phyloP scores from a whole-genome alignment of 768 basidiomycete species.

The Phaeotremella fagi region DNA sequence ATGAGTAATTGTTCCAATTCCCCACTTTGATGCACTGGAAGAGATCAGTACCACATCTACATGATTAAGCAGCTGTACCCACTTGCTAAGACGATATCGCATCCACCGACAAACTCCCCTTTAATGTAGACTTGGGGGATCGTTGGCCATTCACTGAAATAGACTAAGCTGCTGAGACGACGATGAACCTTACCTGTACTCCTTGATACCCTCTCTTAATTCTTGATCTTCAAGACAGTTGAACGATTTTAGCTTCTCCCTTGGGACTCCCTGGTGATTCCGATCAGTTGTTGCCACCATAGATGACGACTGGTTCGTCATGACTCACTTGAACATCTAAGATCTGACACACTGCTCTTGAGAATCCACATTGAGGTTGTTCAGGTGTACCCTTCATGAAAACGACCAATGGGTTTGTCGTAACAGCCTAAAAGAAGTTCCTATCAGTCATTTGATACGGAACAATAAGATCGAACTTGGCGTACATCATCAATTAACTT shows the following conservation, averaged over 20 bases:
- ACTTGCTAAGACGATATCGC: constrained; percentile 90
- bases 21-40: constrained; percentile 88
- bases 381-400: constrained; percentile 98
- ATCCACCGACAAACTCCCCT: constrained; percentile 94
- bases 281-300: no score
- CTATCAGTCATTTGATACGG: neutral
- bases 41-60: no score
- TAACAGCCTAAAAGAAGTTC: constrained; percentile 56
- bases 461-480: neutral
- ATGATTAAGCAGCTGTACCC: constrained; percentile 48
- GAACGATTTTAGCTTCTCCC: constrained; percentile 78
- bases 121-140: constrained; percentile 92
- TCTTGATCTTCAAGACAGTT: constrained; percentile 84
- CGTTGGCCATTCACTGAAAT: constrained; percentile 87
- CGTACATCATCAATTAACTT: constrained; percentile 47
- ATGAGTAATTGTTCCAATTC: constrained; percentile 79
- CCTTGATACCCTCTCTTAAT: constrained; percentile 80
- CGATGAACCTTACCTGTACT: constrained; percentile 71
- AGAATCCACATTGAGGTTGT: constrained; percentile 88
- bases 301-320: neutral
- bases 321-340: constrained; percentile 57
- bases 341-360: constrained; percentile 85
- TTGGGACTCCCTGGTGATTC: constrained; percentile 61
- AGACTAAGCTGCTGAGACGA: neutral
- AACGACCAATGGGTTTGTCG: constrained; percentile 73